Conservation (phyloP, 208 protist genomes). For the Trypanosoma conorhini region DNA sequence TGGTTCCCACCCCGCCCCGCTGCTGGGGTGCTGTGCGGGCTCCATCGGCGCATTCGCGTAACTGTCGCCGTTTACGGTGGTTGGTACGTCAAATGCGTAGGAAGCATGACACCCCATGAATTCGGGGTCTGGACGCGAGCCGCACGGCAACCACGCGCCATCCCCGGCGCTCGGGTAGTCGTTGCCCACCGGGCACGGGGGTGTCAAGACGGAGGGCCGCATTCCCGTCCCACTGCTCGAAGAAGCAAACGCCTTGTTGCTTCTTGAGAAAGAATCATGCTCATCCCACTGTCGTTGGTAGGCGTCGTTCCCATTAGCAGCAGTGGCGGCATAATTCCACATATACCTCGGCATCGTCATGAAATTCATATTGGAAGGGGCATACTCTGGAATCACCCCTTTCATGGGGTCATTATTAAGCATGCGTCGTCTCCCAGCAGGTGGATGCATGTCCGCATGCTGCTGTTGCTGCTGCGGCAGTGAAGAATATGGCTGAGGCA, state of each 20-base stretch:
- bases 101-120: not conserved
- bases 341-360: not conserved
- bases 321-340: conserved; percentile 1
- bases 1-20: not conserved
- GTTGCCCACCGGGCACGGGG: not conserved
- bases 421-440: not conserved
- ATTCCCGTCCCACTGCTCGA: not conserved
- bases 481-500: not conserved
- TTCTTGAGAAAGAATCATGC: not conserved
- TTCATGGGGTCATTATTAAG: not conserved
- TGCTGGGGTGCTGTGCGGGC: not conserved
- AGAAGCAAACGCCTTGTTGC: not conserved
- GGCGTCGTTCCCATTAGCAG: not conserved
- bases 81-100: not conserved
- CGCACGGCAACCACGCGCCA: not conserved
- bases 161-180: not conserved
- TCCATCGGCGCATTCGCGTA: not conserved
- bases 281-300: not conserved
- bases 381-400: not conserved
- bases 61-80: not conserved
- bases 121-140: not conserved
- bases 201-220: not conserved
- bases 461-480: not conserved
- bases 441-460: not conserved
- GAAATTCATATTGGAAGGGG: not conserved